phyloP scores from a whole-genome alignment of 1,284 basidiomycete species.

The Salmacisia buchloeana region DNA sequence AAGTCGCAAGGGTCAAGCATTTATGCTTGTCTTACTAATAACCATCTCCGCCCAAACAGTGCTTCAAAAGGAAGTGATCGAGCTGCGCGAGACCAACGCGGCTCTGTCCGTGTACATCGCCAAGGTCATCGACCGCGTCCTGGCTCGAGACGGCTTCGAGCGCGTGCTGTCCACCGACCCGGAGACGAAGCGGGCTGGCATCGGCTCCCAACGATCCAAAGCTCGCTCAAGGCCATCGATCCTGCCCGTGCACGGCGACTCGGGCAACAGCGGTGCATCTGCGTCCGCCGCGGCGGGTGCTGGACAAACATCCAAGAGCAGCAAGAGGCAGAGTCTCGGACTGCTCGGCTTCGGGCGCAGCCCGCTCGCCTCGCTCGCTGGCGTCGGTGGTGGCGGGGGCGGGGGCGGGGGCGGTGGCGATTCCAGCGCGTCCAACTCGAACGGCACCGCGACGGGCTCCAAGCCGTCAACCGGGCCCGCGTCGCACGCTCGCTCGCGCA shows the following conservation, averaged over 20 bases:
- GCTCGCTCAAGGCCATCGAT: slow-evolving; percentile 15
- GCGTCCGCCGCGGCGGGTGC: slow-evolving; percentile 7
- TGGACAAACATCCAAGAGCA: not conserved
- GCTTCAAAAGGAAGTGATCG: slow-evolving; percentile 69
- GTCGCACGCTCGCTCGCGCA: not conserved
- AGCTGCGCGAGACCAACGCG: slow-evolving; percentile 87
- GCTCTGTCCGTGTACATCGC: slow-evolving; percentile 86
- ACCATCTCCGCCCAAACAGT: slow-evolving; percentile 1
- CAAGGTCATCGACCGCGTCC: slow-evolving; percentile 92
- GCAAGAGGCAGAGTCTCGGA: slow-evolving; percentile 15
- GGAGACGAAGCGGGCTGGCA: slow-evolving; percentile 52
- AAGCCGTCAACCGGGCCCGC: no score
- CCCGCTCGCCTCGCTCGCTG: not conserved
- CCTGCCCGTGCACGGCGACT: slow-evolving; percentile 6
- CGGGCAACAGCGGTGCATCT: not conserved
- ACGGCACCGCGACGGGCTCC: no score
- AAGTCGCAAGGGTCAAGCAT: not conserved
- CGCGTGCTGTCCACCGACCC: slow-evolving; percentile 78
- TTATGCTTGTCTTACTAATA: not conserved
- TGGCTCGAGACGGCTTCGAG: slow-evolving; percentile 86
- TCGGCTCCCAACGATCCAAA: slow-evolving; percentile 17
- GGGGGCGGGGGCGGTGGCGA: no score
- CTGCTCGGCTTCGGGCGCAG: slow-evolving; percentile 23
- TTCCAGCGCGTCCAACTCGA: no score
- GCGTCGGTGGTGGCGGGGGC: no score